Evolutionary conservation across 345 rosid genomes (phyloP), one percentile per base, ranked within the genome.

Genomic region (Geranium brycei): DNA sequence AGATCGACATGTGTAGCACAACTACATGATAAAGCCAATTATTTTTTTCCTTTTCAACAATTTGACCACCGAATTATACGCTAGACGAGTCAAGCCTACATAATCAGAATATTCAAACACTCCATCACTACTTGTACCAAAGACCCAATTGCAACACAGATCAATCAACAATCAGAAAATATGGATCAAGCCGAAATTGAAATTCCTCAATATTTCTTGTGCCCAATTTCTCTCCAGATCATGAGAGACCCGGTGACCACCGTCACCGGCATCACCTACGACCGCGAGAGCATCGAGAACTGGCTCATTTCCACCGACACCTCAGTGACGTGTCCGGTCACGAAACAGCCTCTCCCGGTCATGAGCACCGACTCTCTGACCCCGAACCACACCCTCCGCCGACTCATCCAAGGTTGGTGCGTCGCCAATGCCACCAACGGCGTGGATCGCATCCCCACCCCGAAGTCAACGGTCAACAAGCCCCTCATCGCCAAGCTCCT

Each of bases 231-330:
- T 1, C 77, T 85, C 0, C 81, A 85, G 31, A 75, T 82, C 77
- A 79, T 85, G 81, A 77, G 65, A 62, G 87, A 82, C 62, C 87
- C 90, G 2, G 90, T 85, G 14, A 85, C 84, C 2, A 72, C 84
- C 17, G 56, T 79, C 19, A 79, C 87, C 5, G 85, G 90, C 31
- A 85, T 85, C 64, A 80, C 87, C 10, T 85, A 85, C 65, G 85
- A 85, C 19, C 73, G 85, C 0, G 76, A 79, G 31, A 80, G 83
- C 84, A 82, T 82, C 58, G 90, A 85, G 65, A 53, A 72, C 6
- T 85, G 90, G 90, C 19, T 85, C 19, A 62, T 56, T 51, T 71
- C 68, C 4, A 60, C 71, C 23, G 73, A 38, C 28, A 28, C 60
- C 1, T 38, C n/a, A 23, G 58, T 71, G 2, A 75, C 79, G 0